Conservation (phyloP, 2,329 filamentous ascomycete genomes). For the Cyanodermella asteris region DNA sequence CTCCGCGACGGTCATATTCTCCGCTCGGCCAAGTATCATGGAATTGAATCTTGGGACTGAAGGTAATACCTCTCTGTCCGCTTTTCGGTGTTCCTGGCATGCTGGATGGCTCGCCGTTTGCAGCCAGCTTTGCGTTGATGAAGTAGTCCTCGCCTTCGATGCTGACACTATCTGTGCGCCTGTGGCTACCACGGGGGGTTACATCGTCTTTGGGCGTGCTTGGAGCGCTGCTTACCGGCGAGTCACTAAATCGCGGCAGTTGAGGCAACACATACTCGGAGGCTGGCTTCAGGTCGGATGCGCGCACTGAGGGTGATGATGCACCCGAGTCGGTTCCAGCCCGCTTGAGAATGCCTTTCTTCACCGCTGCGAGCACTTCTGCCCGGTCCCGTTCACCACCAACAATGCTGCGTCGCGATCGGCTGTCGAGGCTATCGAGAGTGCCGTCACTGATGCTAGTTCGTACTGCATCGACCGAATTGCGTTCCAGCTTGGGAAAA, state of each 20-base stretch:
- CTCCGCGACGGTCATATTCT: constrained; percentile 88
- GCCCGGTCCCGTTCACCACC: constrained; percentile 78
- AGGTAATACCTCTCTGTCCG: constrained; percentile 43
- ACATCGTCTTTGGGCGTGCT: constrained; percentile 70
- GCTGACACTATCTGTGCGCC: constrained; percentile 45
- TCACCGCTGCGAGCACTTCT: constrained; percentile 75
- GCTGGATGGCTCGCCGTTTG: constrained; percentile 52
- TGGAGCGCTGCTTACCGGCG: constrained; percentile 64
- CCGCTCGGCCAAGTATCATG: constrained; percentile 90
- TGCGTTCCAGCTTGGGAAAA: constrained; percentile 66
- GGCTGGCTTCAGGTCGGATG: constrained; percentile 32
- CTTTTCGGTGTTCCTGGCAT: constrained; percentile 57
- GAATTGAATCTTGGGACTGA: constrained; percentile 84
- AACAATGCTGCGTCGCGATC: constrained; percentile 64
- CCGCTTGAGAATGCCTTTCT: constrained; percentile 88
- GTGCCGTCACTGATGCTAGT: constrained; percentile 16
- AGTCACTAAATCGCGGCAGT: constrained; percentile 47
- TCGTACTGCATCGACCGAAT: constrained; percentile 47
- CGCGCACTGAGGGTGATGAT: constrained; percentile 45
- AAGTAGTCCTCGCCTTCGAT: constrained; percentile 82
- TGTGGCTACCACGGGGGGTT: constrained; percentile 32
- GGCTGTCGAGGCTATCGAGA: no score
- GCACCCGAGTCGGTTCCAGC: constrained; percentile 36
- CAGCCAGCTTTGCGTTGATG: constrained; percentile 48
- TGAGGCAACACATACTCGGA: constrained; percentile 35